Conservation (phyloP, 2,329 filamentous ascomycete species). For the Sphaerostilbella broomeana region DNA sequence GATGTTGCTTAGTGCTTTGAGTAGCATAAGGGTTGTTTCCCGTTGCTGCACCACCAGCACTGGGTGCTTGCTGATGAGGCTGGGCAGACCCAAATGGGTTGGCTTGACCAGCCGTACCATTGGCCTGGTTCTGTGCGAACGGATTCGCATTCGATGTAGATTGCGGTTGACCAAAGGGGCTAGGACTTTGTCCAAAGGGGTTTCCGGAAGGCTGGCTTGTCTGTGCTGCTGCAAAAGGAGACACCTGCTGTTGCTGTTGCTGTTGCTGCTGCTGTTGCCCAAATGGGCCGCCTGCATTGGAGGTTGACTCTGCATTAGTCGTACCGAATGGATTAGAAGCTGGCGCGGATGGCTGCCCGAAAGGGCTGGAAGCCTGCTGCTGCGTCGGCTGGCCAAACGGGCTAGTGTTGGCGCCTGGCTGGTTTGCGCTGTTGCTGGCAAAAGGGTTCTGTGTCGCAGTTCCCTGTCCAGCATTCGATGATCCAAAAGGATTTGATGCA, state of each 20-base stretch:
- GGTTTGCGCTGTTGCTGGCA: slow-evolving; percentile 7
- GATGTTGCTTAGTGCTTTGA: slow-evolving; percentile 38
- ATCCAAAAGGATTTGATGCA: slow-evolving; percentile 25
- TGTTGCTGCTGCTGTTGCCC: slow-evolving; percentile 19
- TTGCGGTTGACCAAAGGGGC: slow-evolving; percentile 21
- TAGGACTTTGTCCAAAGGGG: slow-evolving; percentile 13
- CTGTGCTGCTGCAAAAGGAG: slow-evolving; percentile 8
- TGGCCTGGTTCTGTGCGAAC: slow-evolving; percentile 23
- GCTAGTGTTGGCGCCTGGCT: slow-evolving; percentile 13
- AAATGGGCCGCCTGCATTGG: slow-evolving; percentile 23
- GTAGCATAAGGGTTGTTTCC: slow-evolving; percentile 37
- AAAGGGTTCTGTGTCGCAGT: slow-evolving; percentile 12
- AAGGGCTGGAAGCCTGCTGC: slow-evolving; percentile 18
- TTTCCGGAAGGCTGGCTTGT: slow-evolving; percentile 8
- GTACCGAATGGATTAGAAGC: slow-evolving; percentile 25
- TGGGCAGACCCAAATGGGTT: slow-evolving; percentile 22
- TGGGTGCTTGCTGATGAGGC: slow-evolving; percentile 9
- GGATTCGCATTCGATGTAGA: slow-evolving; percentile 15
- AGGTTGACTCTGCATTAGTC: slow-evolving; percentile 14
- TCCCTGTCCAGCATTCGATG: slow-evolving; percentile 14
- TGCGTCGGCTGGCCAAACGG: slow-evolving; percentile 19
- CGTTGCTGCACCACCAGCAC: neutral
- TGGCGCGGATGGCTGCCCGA: slow-evolving; percentile 21
- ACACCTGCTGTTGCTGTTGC: slow-evolving; percentile 17
- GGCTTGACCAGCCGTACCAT: slow-evolving; percentile 13